Base-by-base conservation (phyloP, 2,329 filamentous ascomycete genomes). In the Ophiostoma ips region DNA sequence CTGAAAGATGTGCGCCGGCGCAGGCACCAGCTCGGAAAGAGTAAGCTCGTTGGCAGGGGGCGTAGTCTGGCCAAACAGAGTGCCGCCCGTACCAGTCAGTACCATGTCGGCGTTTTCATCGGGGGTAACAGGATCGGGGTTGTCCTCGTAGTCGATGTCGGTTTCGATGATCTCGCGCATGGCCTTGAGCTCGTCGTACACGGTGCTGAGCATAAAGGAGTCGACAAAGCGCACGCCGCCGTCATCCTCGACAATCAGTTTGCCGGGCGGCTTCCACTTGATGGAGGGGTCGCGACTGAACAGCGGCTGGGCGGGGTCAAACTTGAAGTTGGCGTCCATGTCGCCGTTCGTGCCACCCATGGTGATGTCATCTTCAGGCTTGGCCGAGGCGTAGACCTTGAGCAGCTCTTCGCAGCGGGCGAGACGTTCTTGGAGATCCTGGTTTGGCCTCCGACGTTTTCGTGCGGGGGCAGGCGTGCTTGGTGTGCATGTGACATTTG, bases 1-100 rank as follows among this genome's bases (percentile, higher is more conserved):
- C 47, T 73, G 72, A 58, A 85, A 80, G 24, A 84, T 75, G 33
- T 85, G 77, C 12, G 77, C 71, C 0, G 79, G 74, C 5, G 77
- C 68, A 0, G 85, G 84, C 56, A 83, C 80, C 60, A 84, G 65
- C 13, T 72, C 69, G 48, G 73, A 68, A 13, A 68, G 57, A 41
- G 62, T 68, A 24, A 62, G 59, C 5, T 63, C 60, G 3, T 56
- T 68, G 21, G 62, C 59, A 6, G 63, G 60, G 8, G 63, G 30
- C 66, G 59, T 21, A 28, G 5, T 18, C 19, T 9, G 21, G 44
- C 16, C 11, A 7, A 18, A 30, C 12, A 21, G 13, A 34, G 19
- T 16, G 19, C 35, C 18, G 2, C 38, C 46, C 13, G 30, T 15
- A 31, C 48, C 48, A 31, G 66, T 65, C 46, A 78, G 63, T 11